Conservation (phyloP, 345 rosid genomes). For the Eucalyptus albens region DNA sequence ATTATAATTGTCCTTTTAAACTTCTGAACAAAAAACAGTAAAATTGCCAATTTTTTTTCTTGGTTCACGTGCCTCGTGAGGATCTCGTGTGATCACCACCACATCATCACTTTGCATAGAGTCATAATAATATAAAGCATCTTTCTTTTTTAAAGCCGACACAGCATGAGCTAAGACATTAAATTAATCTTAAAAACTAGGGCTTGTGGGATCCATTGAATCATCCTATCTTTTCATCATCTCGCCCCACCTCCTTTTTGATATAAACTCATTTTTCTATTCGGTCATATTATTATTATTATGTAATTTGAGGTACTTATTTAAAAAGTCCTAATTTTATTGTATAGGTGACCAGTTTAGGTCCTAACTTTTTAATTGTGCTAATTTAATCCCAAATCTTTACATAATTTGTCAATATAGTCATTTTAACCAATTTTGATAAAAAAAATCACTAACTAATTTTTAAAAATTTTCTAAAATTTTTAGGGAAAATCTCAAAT, state of each 20-base stretch:
- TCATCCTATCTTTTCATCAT: neutral
- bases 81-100: neutral
- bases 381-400: too few species aligned
- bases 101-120: neutral
- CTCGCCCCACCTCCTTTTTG: neutral
- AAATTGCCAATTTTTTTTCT: neutral
- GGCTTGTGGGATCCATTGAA: neutral
- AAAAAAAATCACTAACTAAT: too few species aligned
- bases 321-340: neutral
- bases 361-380: too few species aligned
- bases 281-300: neutral
- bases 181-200: neutral
- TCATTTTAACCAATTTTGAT: too few species aligned
- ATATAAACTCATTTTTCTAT: neutral
- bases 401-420: too few species aligned
- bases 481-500: too few species aligned
- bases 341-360: fast-evolving
- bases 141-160: neutral
- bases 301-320: neutral
- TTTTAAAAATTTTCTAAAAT: fast-evolving
- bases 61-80: neutral
- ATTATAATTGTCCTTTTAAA: neutral
- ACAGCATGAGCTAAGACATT: neutral
- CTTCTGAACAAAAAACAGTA: neutral
- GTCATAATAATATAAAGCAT: neutral